A percentile compares a stretch with the other conserved stretches of the same genome.
Evolutionary conservation across 2,329 filamentous ascomycete genomes (phyloP).

Genomic region (Sarocladium brachiariae): DNA sequence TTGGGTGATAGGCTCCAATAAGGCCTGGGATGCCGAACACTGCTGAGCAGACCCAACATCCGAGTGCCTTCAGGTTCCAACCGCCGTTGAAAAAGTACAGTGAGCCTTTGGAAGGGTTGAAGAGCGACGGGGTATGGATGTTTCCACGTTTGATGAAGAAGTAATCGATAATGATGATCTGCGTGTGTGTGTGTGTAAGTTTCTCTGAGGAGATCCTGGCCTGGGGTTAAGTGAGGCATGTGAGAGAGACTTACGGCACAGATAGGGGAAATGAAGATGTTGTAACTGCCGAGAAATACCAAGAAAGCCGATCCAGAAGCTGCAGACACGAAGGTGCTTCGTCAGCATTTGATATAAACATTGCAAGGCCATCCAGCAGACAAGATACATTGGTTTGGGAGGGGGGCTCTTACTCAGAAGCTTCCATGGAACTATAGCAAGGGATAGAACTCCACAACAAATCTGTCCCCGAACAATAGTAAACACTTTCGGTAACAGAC

Average conservation of each 20-base stretch:
- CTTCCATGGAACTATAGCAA: not conserved
- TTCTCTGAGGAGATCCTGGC: not conserved
- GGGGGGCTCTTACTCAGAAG: not conserved
- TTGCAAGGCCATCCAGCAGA: not conserved
- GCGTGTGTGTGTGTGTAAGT: not conserved
- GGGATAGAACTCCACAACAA: not conserved
- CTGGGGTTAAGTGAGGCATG: no score
- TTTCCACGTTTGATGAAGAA: slow-evolving; percentile 22
- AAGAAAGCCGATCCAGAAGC: slow-evolving; percentile 14
- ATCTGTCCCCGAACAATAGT: not conserved
- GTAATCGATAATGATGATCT: slow-evolving; percentile 28
- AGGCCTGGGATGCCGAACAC: slow-evolving; percentile 21
- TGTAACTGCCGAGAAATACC: slow-evolving; percentile 20
- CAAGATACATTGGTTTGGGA: not conserved
- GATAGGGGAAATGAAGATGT: slow-evolving; percentile 21
- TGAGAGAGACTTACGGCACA: slow-evolving; percentile 15
- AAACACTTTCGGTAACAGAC: not conserved
- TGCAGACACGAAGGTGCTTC: not conserved
- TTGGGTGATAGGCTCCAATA: slow-evolving; percentile 20
- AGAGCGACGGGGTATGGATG: slow-evolving; percentile 24
- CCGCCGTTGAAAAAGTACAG: slow-evolving; percentile 27
- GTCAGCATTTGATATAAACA: not conserved
- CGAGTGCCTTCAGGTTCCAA: slow-evolving; percentile 21
- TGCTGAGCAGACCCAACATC: slow-evolving; percentile 19
- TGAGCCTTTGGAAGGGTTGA: slow-evolving; percentile 18